These are phyloP conservation scores for Apiospora pterosperma DNA, from an alignment of 2,329 filamentous ascomycete genomes.

Conservation along the genomic window DNA sequence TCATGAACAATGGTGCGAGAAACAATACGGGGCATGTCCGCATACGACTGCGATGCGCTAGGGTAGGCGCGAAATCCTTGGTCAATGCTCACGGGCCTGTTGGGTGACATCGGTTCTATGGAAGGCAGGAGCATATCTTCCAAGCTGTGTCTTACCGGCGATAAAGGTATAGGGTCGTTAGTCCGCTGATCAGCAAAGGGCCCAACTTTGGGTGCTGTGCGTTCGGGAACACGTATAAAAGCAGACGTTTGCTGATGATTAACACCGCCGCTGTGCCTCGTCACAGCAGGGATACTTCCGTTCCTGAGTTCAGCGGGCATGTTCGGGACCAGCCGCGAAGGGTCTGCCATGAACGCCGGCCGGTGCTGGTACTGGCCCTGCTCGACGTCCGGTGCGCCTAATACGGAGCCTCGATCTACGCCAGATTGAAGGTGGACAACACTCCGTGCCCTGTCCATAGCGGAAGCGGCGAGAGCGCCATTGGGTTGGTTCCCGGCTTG, in stretches of 20 bases:
- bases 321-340: not conserved
- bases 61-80: constrained; percentile 10
- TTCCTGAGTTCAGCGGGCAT: not conserved
- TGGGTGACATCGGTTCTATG: constrained; percentile 28
- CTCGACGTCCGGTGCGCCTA: not conserved
- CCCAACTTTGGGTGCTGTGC: constrained; percentile 30
- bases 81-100: constrained; percentile 10
- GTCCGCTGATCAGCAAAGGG: constrained; percentile 10
- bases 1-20: constrained; percentile 16
- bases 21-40: constrained; percentile 18
- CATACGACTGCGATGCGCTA: not conserved
- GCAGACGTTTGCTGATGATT: constrained; percentile 12
- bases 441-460: constrained; percentile 9
- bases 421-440: constrained; percentile 12
- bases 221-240: constrained; percentile 20
- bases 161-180: constrained; percentile 16
- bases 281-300: not conserved
- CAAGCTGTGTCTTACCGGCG: constrained; percentile 23
- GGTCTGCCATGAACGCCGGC: not conserved
- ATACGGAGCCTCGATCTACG: not conserved
- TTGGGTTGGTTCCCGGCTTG: constrained; percentile 10
- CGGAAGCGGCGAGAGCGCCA: constrained; percentile 13
- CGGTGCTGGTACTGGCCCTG: not conserved
- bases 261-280: not conserved
- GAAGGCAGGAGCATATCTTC: constrained; percentile 29